These are phyloP conservation scores for Dioszegia crocea DNA, from an alignment of 768 basidiomycete species.

Conservation along the genomic window DNA sequence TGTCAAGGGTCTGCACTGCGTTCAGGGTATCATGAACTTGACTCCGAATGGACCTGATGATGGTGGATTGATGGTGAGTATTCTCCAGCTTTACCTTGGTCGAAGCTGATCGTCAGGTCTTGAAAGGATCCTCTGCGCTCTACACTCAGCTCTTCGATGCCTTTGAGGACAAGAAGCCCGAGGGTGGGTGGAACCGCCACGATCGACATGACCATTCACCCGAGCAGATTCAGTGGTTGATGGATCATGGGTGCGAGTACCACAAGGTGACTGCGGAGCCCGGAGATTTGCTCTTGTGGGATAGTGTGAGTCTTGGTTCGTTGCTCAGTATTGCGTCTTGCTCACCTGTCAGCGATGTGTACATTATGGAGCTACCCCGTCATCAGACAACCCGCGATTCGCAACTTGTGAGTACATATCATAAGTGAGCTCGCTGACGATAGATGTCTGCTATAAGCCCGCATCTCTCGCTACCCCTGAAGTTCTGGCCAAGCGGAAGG, in stretches of 20 bases:
- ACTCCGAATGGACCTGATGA: slow-evolving; percentile 33
- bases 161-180: slow-evolving; percentile 28
- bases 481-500: slow-evolving; percentile 15
- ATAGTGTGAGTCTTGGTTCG: slow-evolving; percentile 14
- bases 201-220: slow-evolving; percentile 31
- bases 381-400: slow-evolving; percentile 24
- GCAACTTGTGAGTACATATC: slow-evolving; percentile 24
- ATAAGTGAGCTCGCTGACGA: not conserved
- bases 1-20: slow-evolving; percentile 7
- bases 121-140: slow-evolving; percentile 19
- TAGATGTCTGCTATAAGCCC: slow-evolving; percentile 35
- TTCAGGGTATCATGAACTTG: slow-evolving; percentile 38
- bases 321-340: not conserved
- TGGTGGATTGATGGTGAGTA: slow-evolving; percentile 35
- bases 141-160: slow-evolving; percentile 26
- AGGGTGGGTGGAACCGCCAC: slow-evolving; percentile 25
- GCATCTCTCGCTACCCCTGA: slow-evolving; percentile 16
- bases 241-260: slow-evolving; percentile 40
- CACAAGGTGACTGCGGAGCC: slow-evolving; percentile 40
- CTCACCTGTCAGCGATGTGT: slow-evolving; percentile 14
- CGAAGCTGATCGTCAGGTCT: not conserved
- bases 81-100: not conserved
- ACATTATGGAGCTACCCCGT: slow-evolving; percentile 38
- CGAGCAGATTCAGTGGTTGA: slow-evolving; percentile 40
- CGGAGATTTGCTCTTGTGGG: slow-evolving; percentile 48